Evolutionary conservation across 2,329 filamentous ascomycete species (phyloP), one percentile per base, ranked within the genome.

Genomic region (Scedosporium minutisporum): DNA sequence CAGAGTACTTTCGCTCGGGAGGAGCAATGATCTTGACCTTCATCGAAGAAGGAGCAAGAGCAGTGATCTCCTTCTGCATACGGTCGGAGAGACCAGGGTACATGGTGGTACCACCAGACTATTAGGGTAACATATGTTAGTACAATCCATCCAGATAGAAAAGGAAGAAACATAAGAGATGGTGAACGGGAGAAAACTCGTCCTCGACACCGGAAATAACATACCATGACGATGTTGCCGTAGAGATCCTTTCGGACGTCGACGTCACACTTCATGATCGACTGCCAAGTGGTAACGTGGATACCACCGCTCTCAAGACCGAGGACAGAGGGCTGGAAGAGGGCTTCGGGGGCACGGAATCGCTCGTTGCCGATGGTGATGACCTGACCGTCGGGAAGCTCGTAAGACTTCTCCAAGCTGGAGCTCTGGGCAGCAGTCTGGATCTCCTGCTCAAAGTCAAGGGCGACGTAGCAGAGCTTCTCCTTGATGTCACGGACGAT

Each of bases 11-110:
- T 83, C 95, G 91, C 90, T 99, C 95, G 71, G 95, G 95, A 73
- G 95, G 95, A 83, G 95, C 95, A 78, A 99, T 97, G 83, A 99
- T 97, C 91, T 97, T 97, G 87, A 99, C 93, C 91, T 97, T 97
- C 95, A 99, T 97, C 76, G 93, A 97, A 70, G 95, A 97, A 76
- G 95, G 95, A 78, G 95, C 95, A 82, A 99, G 90, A 78, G 93
- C 90, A 79, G 93, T 97, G 80, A 99, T 97, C 87, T 99, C 95
- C 91, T 99, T 97, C 84, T 99, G 95, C 95, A 99, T 97, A 87
- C 95, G 95, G 86, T 99, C 95, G 80, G 93, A 96, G 82, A 99
- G 96, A 92, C 95, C 95, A 74, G 95, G 95, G 87, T 97, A 99
- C 95, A 99, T 97, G 80, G 95, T 99, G 76, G 95, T 99, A 87